Evolutionary conservation across 768 basidiomycete genomes (phyloP), one percentile per base, ranked within the genome.

Genomic region (Heimioporus sp.): DNA sequence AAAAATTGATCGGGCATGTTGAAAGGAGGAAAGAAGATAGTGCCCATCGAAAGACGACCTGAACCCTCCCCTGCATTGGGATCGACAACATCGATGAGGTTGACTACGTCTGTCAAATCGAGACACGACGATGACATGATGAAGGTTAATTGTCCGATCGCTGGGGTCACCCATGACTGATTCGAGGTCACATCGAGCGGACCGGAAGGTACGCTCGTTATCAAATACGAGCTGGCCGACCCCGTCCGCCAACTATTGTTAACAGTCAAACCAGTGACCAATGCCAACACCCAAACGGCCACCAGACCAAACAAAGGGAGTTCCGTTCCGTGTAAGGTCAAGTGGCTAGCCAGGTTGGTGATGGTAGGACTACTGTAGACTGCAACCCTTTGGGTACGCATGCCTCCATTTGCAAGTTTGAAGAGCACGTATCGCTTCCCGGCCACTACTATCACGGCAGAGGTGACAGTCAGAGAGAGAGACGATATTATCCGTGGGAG

Each of bases 361-460:
- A 64, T 51, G 13, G 56, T 46, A 12, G 51, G 35, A 10, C 43
- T 48, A 32, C 43, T 24, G 28, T 61, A 54, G n/a, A 64, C 16
- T 5, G 51, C 52, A 3, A 60, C 46, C 24, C 51, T 52, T 41
- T 36, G 48, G 40, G 55, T 47, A 16, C 46, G 50, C 9, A 64
- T 15, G n/a, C 55, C 58, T 15, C 32, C 53, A 20, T 19, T 41
- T 5, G 43, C 30, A 28, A 60, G 45, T 20, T 53, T 56, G 52
- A 49, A 49, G 32, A 61, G 47, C 10, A 58, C 52, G 28, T 58
- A 61, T 24, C 59, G 52, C 21, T 54, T 58, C n/a, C 62, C 55
- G 0, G 43, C 46, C 4, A 64, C 44, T 44, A 61, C 45, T n/a
- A 55, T 45, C 43, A 64, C n/a, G 7, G 53, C 58, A 1, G 53